Base-by-base conservation (phyloP, 2,329 filamentous ascomycete genomes). In the Trichoderma aggressivum region DNA sequence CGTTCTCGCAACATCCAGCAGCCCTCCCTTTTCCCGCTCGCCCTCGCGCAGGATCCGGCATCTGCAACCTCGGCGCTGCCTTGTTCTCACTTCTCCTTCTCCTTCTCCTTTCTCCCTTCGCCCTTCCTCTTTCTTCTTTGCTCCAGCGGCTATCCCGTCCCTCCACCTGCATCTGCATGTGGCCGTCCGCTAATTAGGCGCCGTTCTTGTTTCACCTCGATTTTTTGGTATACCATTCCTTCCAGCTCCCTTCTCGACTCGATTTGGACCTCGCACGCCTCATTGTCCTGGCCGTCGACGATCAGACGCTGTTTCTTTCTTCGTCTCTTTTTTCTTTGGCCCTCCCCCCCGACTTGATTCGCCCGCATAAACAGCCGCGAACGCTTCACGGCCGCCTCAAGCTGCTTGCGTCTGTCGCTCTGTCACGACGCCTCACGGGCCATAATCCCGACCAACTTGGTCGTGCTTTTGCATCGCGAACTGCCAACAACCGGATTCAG, bases 401-500 rank as follows among this genome's bases (percentile, higher is more conserved):
- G 63, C 58, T 55, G 62, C 56, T 39, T 66, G 43, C 70, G 63
- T 55, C 28, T 24, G 53, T 55, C 43, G 63, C 67, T 43, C 39
- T 24, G 43, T 43, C 63, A 70, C 69, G 70, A 43, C 61, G 50
- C 65, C 53, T 28, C 62, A 59, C 64, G 58, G 70, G 61, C 70
- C 59, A 69, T 69, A 39, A 63, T 58, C 28, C 61, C 39, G 60
- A 72, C 69, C 75, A 76, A 5, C 76, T 63, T 12, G 50, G 70
- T 71, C 63, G 65, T 69, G 68, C 50, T 65, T 67, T 73, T 62
- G 56, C 66, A 71, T 70, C 69, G 70, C 74, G 60, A 74, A 73
- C 70, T 56, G 75, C 59, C 71, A 73, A 72, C 73, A 68, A 74
- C 75, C 80, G 84, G 84, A 86, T 86, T 82, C 84, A 86, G 84